Conservation (phyloP, 441 rosid genomes). For the Erodium texanum region DNA sequence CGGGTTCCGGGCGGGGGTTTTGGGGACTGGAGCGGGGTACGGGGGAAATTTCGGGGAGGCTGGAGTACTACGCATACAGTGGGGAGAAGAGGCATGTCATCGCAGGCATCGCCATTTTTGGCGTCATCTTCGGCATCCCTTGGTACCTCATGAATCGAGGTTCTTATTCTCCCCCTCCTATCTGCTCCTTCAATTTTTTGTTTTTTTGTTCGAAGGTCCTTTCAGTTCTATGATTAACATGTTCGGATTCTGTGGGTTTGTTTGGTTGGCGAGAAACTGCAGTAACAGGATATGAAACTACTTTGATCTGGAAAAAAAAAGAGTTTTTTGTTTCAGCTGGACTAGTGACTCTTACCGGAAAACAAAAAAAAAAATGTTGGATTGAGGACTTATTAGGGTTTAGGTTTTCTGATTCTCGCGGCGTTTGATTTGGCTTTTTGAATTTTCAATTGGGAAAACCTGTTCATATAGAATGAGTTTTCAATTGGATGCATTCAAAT, state of each 20-base stretch:
- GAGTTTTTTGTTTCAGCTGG: neutral
- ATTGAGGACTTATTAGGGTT: neutral
- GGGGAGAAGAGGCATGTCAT: slow-evolving; percentile 81
- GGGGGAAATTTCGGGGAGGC: slow-evolving; percentile 42
- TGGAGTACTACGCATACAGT: slow-evolving; percentile 54
- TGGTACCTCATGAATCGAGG: slow-evolving; percentile 68
- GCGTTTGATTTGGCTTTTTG: neutral
- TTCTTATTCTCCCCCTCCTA: neutral
- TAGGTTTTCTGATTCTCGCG: neutral
- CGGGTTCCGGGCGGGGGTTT: slow-evolving; percentile 45
- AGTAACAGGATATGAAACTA: neutral
- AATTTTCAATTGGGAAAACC: too few species aligned
- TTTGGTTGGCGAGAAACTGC: neutral
- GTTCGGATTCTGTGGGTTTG: neutral
- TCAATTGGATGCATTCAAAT: too few species aligned
- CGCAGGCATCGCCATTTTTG: slow-evolving; percentile 48
- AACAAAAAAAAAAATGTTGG: neutral
- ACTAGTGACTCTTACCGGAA: neutral
- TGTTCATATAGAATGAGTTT: too few species aligned
- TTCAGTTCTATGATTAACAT: neutral
- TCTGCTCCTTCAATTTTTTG: too few species aligned
- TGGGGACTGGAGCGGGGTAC: too few species aligned
- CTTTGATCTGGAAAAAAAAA: neutral
- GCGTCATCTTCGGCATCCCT: slow-evolving; percentile 50
- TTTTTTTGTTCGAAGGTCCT: neutral